Evolutionary conservation across 176 grass and related monocot genomes (phyloP), one percentile per base, ranked within the genome.

Genomic region (Secale cereale): DNA sequence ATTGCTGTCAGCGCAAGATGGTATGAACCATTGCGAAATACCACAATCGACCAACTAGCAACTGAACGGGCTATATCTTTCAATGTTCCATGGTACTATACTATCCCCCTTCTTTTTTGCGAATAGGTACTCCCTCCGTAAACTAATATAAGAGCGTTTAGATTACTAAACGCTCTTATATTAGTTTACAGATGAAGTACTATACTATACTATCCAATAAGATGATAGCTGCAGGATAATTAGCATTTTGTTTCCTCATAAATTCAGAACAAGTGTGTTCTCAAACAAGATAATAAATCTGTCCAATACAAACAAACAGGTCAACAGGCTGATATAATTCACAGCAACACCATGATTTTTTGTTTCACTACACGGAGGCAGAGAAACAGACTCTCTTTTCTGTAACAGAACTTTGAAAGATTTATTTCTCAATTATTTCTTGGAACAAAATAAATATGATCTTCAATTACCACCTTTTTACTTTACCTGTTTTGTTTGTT

Each of bases 11-110:
- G 7, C 41, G 17, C 84, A 75, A 88, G 75, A 83, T 91, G 89
- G 89, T 91, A 87, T 27, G 80, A 80, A 82, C 85, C 89, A 72
- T 65, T 87, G 36, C 30, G 35, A 31, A 83, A 87, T 39, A 87
- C 29, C 14, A 87, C 79, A 10, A 10, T 59, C n/a, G 89, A 91
- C 72, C 13, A 50, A 22, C 52, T 78, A 40, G 89, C 80, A 40
- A 56, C 63, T 41, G 65, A 87, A 80, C 50, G 85, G 46, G 85
- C 66, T 73, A 13, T 87, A 35, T 41, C 63, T 32, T 91, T 91
- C 40, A 40, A 72, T 84, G 33, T 11, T 17, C n/a, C 81, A 63
- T 90, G 89, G 85, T 90, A n/a, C n/a, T n/a, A n/a, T n/a, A n/a
- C n/a, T n/a, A n/a, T n/a, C n/a, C n/a, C n/a, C n/a, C n/a, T n/a